phyloP scores from a whole-genome alignment of 768 basidiomycete species.

The Kwoniella heveanensis region DNA sequence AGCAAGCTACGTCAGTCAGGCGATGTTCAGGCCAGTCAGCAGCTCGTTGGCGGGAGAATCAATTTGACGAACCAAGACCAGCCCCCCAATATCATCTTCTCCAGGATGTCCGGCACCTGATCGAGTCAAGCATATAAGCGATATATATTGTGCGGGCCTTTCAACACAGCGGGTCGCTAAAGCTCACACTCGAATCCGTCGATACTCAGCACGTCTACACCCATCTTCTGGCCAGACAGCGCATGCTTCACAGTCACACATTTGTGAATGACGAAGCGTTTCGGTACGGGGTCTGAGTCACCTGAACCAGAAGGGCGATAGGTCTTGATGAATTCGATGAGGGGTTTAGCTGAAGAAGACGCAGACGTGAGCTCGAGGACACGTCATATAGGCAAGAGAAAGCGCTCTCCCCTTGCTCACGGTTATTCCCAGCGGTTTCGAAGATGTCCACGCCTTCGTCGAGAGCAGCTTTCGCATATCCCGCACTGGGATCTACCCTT shows the following conservation, averaged over 20 bases:
- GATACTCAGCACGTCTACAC: conserved; percentile 84
- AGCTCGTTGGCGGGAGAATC: too few relatives aligned
- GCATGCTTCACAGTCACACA: conserved; percentile 53
- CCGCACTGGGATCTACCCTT: too few relatives aligned
- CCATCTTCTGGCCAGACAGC: conserved; percentile 64
- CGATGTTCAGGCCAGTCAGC: conserved; percentile 15
- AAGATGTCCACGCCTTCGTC: conserved; percentile 86
- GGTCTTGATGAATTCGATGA: conserved; percentile 80
- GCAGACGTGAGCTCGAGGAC: not conserved
- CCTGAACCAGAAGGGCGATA: conserved; percentile 62
- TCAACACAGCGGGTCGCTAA: too few relatives aligned
- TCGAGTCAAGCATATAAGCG: too few relatives aligned
- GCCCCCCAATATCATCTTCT: conserved; percentile 86
- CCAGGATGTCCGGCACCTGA: conserved; percentile 92
- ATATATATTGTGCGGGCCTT: too few relatives aligned
- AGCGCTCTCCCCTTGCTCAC: conserved; percentile 60
- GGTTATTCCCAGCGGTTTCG: conserved; percentile 91
- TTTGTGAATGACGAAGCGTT: conserved; percentile 73
- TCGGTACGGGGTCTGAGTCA: conserved; percentile 6
- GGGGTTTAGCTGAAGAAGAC: conserved; percentile 64
- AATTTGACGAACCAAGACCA: conserved; percentile 67
- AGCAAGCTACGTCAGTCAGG: conserved; percentile 64
- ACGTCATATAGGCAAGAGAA: conserved; percentile 4
- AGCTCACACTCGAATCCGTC: conserved; percentile 84
- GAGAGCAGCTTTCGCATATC: conserved; percentile 63